Evolutionary conservation across 2,329 filamentous ascomycete species (phyloP), one percentile per base, ranked within the genome.

Genomic region (Pseudocercospora fijiensis): DNA sequence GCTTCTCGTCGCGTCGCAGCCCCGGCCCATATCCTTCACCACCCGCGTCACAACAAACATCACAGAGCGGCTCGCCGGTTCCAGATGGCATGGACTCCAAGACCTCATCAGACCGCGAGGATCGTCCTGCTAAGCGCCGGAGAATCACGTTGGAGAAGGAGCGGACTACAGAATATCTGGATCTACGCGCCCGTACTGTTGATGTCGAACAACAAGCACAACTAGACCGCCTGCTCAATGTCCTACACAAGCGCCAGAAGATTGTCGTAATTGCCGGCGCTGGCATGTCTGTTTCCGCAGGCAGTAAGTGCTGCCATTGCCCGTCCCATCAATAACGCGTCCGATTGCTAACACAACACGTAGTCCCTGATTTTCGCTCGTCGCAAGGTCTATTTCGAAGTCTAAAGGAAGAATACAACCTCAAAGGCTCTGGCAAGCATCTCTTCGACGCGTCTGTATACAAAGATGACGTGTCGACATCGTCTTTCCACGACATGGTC

Each of bases 381-480:
- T 88, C 91, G 10, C 89, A 88, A 64, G 95, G 95, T 57, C 85
- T 99, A 2, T 99, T 99, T 79, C 90, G 88, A 64, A 90, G 90
- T 18, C 83, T 96, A 26, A 90, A 91, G 69, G 89, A 86, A 66
- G 89, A 96, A 74, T 91, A 97, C 78, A 96, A 95, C 70, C 83
- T 97, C 66, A 96, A 96, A 76, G 87, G 90, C 22, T 97, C 95
- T 0, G 95, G 95, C 58, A 97, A 98, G 78, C 89, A 96, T 70
- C 85, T 99, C 0, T 99, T 99, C 75, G 95, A 99, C 79, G 95
- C 95, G 58, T 96, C 94, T 7, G 95, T 99, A 60, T 99, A 99
- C 81, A 93, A 92, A 77, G 91, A 96, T 80, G 89, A 96, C 76
- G 84, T 86, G 22, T 91, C 93, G 11, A 98, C 94, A 0, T 88